Evolutionary conservation across 768 basidiomycete genomes (phyloP).

Genomic region (Mycena kentingensis): DNA sequence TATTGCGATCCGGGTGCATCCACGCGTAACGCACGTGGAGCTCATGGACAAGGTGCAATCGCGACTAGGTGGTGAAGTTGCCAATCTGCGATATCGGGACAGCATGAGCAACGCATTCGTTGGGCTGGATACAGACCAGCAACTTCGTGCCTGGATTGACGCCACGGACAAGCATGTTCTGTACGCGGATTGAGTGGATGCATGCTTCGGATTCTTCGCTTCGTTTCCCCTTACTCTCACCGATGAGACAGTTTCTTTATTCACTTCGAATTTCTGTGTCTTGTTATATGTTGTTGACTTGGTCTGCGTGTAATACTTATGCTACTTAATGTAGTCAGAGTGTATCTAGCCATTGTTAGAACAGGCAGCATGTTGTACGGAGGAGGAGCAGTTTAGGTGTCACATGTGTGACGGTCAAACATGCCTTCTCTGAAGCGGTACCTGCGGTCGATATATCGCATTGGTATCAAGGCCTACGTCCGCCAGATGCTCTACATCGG

Average conservation of each 20-base stretch:
- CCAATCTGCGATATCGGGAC: conserved; percentile 72
- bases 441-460: conserved; percentile 71
- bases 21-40: conserved; percentile 81
- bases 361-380: too few species aligned
- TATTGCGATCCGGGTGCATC: conserved; percentile 96
- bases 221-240: conserved; percentile 4
- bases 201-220: background rate
- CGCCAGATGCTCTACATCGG: conserved; percentile 91
- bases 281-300: too few species aligned
- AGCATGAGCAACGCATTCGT: conserved; percentile 66
- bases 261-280: conserved; percentile 17
- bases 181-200: conserved; percentile 62
- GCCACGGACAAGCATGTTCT: conserved; percentile 81
- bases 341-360: too few species aligned
- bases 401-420: too few species aligned
- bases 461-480: conserved; percentile 87
- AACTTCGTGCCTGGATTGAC: conserved; percentile 73
- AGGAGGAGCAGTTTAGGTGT: too few species aligned
- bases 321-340: too few species aligned
- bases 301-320: too few species aligned
- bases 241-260: conserved; percentile 18
- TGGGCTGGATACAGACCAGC: conserved; percentile 61
- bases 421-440: conserved; percentile 80
- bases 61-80: conserved; percentile 75
- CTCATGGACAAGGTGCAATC: conserved; percentile 91